Evolutionary conservation across 2,329 filamentous ascomycete genomes (phyloP).

Genomic region (Lojkania enalia): DNA sequence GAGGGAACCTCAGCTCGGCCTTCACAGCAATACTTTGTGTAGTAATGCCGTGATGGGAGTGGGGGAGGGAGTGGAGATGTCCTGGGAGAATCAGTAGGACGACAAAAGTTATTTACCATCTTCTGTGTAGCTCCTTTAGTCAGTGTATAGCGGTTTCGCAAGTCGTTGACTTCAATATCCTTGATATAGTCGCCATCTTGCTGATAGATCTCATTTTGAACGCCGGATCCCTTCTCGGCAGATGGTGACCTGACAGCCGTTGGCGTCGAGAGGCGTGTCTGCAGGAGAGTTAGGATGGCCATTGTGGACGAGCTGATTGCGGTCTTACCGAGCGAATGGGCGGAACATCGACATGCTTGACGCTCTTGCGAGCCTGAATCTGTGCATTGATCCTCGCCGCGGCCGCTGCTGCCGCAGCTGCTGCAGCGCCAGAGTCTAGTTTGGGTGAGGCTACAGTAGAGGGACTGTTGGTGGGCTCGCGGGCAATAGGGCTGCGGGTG

Average conservation of each 20-base stretch:
- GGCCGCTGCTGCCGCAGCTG: conserved; percentile 83
- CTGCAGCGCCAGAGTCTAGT: conserved; percentile 47
- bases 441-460: conserved; percentile 50
- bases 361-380: conserved; percentile 70
- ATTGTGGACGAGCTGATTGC: not conserved
- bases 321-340: conserved; percentile 67
- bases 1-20: conserved; percentile 29
- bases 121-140: conserved; percentile 98
- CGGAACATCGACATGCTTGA: conserved; percentile 87
- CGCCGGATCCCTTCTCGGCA: conserved; percentile 49
- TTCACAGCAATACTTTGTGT: conserved; percentile 69
- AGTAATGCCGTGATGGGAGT: too few relatives aligned
- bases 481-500: conserved; percentile 77
- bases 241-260: conserved; percentile 59
- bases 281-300: not conserved
- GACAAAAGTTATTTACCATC: conserved; percentile 91
- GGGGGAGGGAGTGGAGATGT: conserved; percentile 36
- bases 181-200: conserved; percentile 98
- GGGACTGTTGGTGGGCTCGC: conserved; percentile 52
- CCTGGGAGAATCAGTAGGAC: conserved; percentile 67
- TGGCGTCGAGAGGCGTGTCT: conserved; percentile 51
- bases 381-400: conserved; percentile 55
- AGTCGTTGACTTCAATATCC: conserved; percentile 97
- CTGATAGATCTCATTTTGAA: conserved; percentile 83
- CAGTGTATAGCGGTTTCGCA: conserved; percentile 94